These are phyloP conservation scores for Microbotryum saponariae DNA, from an alignment of 1,284 basidiomycete genomes.

Conservation along the genomic window DNA sequence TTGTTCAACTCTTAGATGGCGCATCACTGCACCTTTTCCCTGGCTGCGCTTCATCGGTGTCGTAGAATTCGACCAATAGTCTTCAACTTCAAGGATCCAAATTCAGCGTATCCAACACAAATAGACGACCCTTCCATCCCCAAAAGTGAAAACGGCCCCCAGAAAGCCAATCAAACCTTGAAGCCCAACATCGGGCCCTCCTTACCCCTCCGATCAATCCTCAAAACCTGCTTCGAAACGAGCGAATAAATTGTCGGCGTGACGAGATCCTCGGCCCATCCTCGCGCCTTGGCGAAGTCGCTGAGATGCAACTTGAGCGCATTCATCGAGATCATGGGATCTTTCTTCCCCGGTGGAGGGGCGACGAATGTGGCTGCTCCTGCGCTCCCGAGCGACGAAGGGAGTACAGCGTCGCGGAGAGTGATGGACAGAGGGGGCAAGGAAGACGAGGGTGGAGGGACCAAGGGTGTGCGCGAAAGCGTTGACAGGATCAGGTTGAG, in stretches of 20 bases:
- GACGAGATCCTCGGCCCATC: slow-evolving; percentile 31
- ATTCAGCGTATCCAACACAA: too few relatives aligned
- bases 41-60: too few relatives aligned
- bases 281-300: slow-evolving; percentile 17
- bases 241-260: slow-evolving; percentile 34
- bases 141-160: too few relatives aligned
- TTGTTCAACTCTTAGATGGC: too few relatives aligned
- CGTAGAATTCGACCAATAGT: too few relatives aligned
- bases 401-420: slow-evolving; percentile 16
- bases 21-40: too few relatives aligned
- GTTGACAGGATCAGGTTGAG: slow-evolving; percentile 16
- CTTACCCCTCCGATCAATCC: slow-evolving; percentile 33
- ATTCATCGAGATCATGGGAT: slow-evolving; percentile 24
- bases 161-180: not conserved
- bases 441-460: not conserved
- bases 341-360: slow-evolving; percentile 3
- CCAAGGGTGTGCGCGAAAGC: not conserved
- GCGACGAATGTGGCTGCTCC: not conserved
- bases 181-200: slow-evolving; percentile 26
- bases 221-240: slow-evolving; percentile 27
- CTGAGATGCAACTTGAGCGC: slow-evolving; percentile 25
- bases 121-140: too few relatives aligned
- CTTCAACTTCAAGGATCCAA: too few relatives aligned
- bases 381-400: not conserved
- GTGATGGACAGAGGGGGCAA: slow-evolving; percentile 8